Evolutionary conservation across 2,329 filamentous ascomycete species (phyloP).

Genomic region (Neonectria coccinea): DNA sequence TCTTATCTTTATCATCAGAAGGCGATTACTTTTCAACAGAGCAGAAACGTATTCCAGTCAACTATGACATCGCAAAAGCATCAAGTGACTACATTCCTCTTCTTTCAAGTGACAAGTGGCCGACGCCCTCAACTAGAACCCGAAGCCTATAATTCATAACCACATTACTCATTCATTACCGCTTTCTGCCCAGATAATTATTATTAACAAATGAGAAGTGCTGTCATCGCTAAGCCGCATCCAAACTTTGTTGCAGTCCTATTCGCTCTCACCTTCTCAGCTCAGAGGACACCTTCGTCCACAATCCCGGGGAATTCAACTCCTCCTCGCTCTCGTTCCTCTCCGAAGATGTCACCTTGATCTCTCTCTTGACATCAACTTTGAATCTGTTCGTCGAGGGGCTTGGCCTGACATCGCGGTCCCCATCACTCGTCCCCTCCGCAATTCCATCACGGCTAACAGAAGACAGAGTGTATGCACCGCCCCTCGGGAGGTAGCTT

Average conservation of each 20-base stretch:
- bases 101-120: not conserved
- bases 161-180: not conserved
- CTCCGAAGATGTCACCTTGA: slow-evolving; percentile 23
- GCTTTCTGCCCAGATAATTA: not conserved
- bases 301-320: slow-evolving; percentile 17
- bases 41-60: not conserved
- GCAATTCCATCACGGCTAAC: slow-evolving; percentile 13
- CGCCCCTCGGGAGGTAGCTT: slow-evolving; percentile 16
- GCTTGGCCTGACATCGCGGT: not conserved
- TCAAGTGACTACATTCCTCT: not conserved
- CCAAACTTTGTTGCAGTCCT: too few species aligned
- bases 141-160: too few species aligned
- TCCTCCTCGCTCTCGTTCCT: slow-evolving; percentile 37
- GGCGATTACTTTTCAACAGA: too few species aligned
- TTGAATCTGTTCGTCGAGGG: slow-evolving; percentile 7
- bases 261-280: not conserved
- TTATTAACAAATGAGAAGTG: not conserved
- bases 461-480: slow-evolving; percentile 32
- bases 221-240: not conserved
- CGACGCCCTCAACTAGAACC: not conserved
- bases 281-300: slow-evolving; percentile 3
- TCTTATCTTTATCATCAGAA: too few species aligned
- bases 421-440: not conserved
- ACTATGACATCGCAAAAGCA: too few species aligned
- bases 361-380: slow-evolving; percentile 27